Evolutionary conservation across 2,329 filamentous ascomycete genomes (phyloP), one percentile per base, ranked within the genome.

Genomic region (Plenodomus tracheiphilus): DNA sequence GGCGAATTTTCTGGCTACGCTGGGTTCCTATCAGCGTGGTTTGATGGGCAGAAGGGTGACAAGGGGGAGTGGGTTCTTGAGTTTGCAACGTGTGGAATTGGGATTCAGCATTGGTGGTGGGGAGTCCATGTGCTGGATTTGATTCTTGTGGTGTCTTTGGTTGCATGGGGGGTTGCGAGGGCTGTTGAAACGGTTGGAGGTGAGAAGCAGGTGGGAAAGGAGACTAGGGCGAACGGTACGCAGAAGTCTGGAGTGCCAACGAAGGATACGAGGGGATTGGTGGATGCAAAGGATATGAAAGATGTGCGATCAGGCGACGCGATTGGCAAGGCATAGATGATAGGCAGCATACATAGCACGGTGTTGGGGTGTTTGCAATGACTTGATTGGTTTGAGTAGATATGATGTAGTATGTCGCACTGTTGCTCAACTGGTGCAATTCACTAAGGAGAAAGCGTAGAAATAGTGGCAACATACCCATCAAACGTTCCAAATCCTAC

Each of bases 41-140:
- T 93, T 66, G 90, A 97, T 69, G 72, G 82, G 47, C 77, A 80
- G 2, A 72, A 74, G 1, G 1, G 86, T 0, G 84, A 88, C 68
- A 96, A 91, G 88, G 81, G 81, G 56, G 84, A 88, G 69, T 99
- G 94, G 94, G 81, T 81, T 56, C 89, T 89, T 58, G 89, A 93
- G 61, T 94, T 94, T 61, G 79, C 77, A 8, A 88, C 83, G 55
- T 99, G 94, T 68, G 79, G 82, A 2, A 75, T 96, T 30, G 94
- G 94, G 0, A 84, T 85, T 19, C 93, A 97, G 79, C 91, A 96
- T 75, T 81, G 92, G 43, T 99, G 94, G 94, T 99, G 94, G 94
- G 80, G 83, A 4, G 85, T 94, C 5, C 92, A 97, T 76, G 79
- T 56, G 11, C 9, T 32, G 13, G 28, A 32, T 32, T 32, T 32